Conservation (phyloP, 225 moss, liverwort and hornwort species). For the Bryum argenteum region DNA sequence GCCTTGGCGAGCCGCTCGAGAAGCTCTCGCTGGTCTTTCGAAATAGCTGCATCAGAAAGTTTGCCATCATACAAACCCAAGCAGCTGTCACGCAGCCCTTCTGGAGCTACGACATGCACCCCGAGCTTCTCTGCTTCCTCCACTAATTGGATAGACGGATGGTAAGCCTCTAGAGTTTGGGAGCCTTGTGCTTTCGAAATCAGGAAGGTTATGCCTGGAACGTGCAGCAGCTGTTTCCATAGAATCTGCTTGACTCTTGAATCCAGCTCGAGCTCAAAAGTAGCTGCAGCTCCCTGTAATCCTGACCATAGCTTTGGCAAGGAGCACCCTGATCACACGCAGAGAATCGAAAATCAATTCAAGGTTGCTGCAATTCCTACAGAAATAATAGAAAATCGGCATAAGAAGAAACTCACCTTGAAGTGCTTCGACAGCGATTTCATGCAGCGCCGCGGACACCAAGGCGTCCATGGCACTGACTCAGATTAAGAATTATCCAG, state of each 20-base stretch:
- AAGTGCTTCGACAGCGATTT: slow-evolving; percentile 83
- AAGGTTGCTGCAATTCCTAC: not conserved
- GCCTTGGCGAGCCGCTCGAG: slow-evolving; percentile 94
- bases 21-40: slow-evolving; percentile 80
- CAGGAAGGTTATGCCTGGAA: slow-evolving; percentile 65
- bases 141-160: slow-evolving; percentile 64
- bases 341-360: slow-evolving; percentile 19
- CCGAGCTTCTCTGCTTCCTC: slow-evolving; percentile 71
- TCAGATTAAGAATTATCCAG: slow-evolving; percentile 15
- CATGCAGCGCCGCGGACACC: slow-evolving; percentile 79
- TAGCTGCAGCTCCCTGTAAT: slow-evolving; percentile 60
- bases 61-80: slow-evolving; percentile 91
- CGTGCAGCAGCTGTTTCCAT: slow-evolving; percentile 79
- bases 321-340: slow-evolving; percentile 62
- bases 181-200: slow-evolving; percentile 40
- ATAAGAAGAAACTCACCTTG: slow-evolving; percentile 53
- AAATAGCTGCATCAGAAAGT: slow-evolving; percentile 86
- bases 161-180: slow-evolving; percentile 44
- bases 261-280: slow-evolving; percentile 56
- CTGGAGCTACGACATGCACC: slow-evolving; percentile 77
- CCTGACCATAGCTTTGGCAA: slow-evolving; percentile 79
- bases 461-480: slow-evolving; percentile 71
- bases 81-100: slow-evolving; percentile 81
- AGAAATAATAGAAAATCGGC: not conserved
- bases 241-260: slow-evolving; percentile 65